Evolutionary conservation across 2,329 filamentous ascomycete species (phyloP).

Genomic region (Bretziella fagacearum): DNA sequence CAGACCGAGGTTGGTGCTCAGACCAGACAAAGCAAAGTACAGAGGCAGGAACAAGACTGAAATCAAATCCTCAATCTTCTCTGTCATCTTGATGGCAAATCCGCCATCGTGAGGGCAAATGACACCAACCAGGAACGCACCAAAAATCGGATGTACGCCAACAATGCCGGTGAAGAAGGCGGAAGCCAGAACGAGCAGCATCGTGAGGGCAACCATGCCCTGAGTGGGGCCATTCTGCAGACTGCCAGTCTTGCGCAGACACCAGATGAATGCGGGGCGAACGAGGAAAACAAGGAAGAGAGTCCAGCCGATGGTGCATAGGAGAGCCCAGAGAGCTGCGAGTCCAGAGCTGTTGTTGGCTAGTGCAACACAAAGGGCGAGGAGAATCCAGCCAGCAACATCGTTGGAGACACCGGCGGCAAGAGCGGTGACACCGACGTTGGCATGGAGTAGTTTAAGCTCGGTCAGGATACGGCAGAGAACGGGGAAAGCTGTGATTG

Average conservation of each 20-base stretch:
- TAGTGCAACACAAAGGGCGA: slow-evolving; percentile 81
- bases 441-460: slow-evolving; percentile 65
- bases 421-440: slow-evolving; percentile 74
- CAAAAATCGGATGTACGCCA: slow-evolving; percentile 87
- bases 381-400: slow-evolving; percentile 61
- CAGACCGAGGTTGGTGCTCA: slow-evolving; percentile 75
- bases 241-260: slow-evolving; percentile 56
- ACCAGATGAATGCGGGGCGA: slow-evolving; percentile 56
- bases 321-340: slow-evolving; percentile 67
- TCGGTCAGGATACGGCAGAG: slow-evolving; percentile 87
- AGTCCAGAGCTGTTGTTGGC: slow-evolving; percentile 76
- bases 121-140: slow-evolving; percentile 73
- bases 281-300: slow-evolving; percentile 59
- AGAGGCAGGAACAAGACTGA: slow-evolving; percentile 70
- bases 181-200: slow-evolving; percentile 61
- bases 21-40: slow-evolving; percentile 82
- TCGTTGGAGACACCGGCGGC: slow-evolving; percentile 90
- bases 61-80: slow-evolving; percentile 88
- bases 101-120: slow-evolving; percentile 83
- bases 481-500: slow-evolving; percentile 83
- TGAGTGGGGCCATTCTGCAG: slow-evolving; percentile 81
- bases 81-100: slow-evolving; percentile 78
- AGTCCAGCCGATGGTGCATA: slow-evolving; percentile 58
- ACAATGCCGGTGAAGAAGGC: slow-evolving; percentile 82
- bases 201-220: slow-evolving; percentile 62